These are phyloP conservation scores for Pythium plurisporium DNA, from an alignment of 352 stramenopile species.

Conservation along the genomic window DNA sequence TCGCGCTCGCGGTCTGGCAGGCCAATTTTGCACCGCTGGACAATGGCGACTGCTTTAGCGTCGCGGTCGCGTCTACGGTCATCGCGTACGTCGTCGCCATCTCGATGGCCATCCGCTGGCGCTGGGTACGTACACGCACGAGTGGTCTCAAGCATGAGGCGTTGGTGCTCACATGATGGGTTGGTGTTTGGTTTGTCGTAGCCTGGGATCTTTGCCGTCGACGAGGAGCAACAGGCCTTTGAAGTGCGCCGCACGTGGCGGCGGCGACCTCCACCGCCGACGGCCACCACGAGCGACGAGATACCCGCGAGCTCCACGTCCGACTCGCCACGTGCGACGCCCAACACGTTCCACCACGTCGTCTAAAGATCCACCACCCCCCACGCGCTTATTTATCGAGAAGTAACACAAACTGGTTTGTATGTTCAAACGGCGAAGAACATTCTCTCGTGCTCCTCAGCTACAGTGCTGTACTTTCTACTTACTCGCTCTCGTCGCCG, in stretches of 20 bases:
- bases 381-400: slow-evolving; percentile 6
- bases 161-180: too few species aligned
- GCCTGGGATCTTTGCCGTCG: slow-evolving; percentile 71
- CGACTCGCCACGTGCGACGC: background rate
- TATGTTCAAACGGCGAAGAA: too few species aligned
- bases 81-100: slow-evolving; percentile 63
- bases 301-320: background rate
- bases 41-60: slow-evolving; percentile 72
- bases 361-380: background rate
- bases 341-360: slow-evolving; percentile 11
- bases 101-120: slow-evolving; percentile 74
- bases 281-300: background rate
- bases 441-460: too few species aligned
- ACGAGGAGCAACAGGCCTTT: slow-evolving; percentile 61
- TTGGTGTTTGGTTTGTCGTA: slow-evolving; percentile 22
- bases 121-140: slow-evolving; percentile 41
- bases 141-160: too few species aligned
- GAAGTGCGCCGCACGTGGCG: slow-evolving; percentile 20
- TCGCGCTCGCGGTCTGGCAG: slow-evolving; percentile 57
- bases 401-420: background rate
- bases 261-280: background rate
- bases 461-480: too few species aligned
- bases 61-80: slow-evolving; percentile 56
- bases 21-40: slow-evolving; percentile 44
- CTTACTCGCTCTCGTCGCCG: slow-evolving; percentile 76